phyloP scores from a whole-genome alignment of 2,329 filamentous ascomycete species.

The Cladophialophora chaetospira region DNA sequence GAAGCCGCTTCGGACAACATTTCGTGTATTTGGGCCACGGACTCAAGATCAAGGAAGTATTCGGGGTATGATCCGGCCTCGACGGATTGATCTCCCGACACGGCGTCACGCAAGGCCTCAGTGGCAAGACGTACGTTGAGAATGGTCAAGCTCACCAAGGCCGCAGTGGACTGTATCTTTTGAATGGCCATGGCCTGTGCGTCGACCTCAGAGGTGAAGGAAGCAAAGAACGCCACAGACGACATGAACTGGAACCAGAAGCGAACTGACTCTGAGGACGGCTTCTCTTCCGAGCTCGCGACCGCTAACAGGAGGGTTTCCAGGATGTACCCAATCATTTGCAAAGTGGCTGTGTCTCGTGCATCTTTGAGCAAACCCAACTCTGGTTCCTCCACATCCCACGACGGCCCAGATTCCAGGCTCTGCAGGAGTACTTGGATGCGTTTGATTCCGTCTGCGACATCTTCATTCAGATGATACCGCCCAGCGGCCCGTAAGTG shows the following conservation, averaged over 20 bases:
- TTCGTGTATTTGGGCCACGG: constrained; percentile 72
- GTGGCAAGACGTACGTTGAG: constrained; percentile 25
- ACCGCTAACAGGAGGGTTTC: constrained; percentile 23
- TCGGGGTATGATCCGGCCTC: constrained; percentile 7
- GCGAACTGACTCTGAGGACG: constrained; percentile 58
- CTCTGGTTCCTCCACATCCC: constrained; percentile 18
- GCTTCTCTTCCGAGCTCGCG: constrained; percentile 3
- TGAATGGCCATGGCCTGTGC: constrained; percentile 21
- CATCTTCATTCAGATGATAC: background rate
- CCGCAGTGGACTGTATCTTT: constrained; percentile 18
- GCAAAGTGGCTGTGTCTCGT: constrained; percentile 18
- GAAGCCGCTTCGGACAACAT: constrained; percentile 65
- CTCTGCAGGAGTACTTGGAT: constrained; percentile 39
- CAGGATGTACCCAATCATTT: constrained; percentile 17
- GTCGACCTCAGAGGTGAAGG: constrained; percentile 24
- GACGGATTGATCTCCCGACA: constrained; percentile 11
- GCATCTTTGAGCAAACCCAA: constrained; percentile 6
- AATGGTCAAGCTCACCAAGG: constrained; percentile 18
- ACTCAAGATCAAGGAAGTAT: constrained; percentile 64
- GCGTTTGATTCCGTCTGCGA: constrained; percentile 38
- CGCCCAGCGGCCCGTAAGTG: background rate
- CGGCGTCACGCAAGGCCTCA: constrained; percentile 17
- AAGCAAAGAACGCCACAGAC: constrained; percentile 22
- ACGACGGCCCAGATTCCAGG: constrained; percentile 38
- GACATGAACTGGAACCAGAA: constrained; percentile 77